Evolutionary conservation across 2,329 filamentous ascomycete genomes (phyloP), one percentile per base, ranked within the genome.

Genomic region (Pseudopithomyces maydicus): DNA sequence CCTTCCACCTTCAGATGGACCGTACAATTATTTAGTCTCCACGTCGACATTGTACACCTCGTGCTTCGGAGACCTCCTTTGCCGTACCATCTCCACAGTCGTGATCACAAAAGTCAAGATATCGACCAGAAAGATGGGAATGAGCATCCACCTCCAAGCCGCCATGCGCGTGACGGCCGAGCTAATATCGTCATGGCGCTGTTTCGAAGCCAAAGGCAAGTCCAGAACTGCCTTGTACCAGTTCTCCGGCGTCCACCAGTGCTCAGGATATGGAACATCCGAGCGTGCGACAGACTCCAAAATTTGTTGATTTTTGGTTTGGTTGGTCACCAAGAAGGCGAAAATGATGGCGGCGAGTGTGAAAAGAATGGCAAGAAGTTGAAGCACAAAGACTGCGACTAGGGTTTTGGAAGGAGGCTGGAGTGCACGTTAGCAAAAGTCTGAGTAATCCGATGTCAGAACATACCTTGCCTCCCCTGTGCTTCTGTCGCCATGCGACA

Each of bases 381-480:
- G 70, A 52, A 75, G 64, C 39, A 75, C 60, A 44, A 73, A 61
- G 29, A 80, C 75, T 38, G 67, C 58, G 36, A 74, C 69, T 17
- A 78, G 66, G 42, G 69, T 66, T 50, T 66, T 69, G 1, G 65
- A 61, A n/a, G 62, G 59, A 38, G 41, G 32, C 65, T 70, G 58
- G 45, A 49, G 12, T 38, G n/a, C 14, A 32, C 20, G 33, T 60
- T 41, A 59, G 52, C 17, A 17, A 14, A n/a, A 6, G 11, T 20
- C 12, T 8, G 32, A 23, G 15, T 14, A 3, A n/a, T 2, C 15
- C 33, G 19, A 35, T 12, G 20, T 4, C 26, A 23, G 14, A 7
- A 52, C 53, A 48, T 55, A 67, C 64, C 43, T 54, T 65, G 22
- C 52, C 56, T 17, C 47, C 42, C 19, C 50, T 23, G 20, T 54